Percentiles rank a stretch among this genome's conserved stretches.
Evolutionary conservation across 805 yeast genomes (phyloP).

Genomic region (Hyphopichia homilentoma): DNA sequence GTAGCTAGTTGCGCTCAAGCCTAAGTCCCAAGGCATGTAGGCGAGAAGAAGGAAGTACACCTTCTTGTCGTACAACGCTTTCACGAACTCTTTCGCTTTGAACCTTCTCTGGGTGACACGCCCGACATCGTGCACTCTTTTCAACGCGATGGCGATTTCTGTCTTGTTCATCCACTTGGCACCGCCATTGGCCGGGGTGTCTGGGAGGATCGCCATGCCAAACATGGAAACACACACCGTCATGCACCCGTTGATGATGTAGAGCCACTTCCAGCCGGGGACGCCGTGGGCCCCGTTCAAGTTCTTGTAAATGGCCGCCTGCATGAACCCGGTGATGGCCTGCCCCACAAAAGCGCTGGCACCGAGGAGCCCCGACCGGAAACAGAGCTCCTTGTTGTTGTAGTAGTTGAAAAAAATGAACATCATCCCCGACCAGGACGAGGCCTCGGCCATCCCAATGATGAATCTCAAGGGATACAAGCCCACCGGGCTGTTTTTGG

Average conservation of each 20-base stretch:
- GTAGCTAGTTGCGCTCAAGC: constrained; percentile 1
- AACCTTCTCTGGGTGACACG: constrained; percentile 1
- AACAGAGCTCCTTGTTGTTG: constrained; percentile 2
- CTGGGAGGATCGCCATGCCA: not conserved
- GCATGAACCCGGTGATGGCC: constrained; percentile 26
- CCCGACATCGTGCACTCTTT: not conserved
- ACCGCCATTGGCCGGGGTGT: constrained; percentile 1
- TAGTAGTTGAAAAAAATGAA: constrained; percentile 5
- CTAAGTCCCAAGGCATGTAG: constrained; percentile 6
- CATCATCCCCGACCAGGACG: constrained; percentile 6
- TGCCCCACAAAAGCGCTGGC: constrained; percentile 1
- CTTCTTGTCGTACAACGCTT: constrained; percentile 1
- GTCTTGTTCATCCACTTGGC: not conserved
- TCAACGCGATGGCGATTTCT: not conserved
- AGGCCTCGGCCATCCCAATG: constrained; percentile 10
- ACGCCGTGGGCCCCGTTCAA: constrained; percentile 39
- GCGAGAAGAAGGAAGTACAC: constrained; percentile 2
- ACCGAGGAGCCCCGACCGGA: constrained; percentile 1
- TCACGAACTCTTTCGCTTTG: constrained; percentile 1
- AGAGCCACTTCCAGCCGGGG: not conserved
- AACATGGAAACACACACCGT: constrained; percentile 1
- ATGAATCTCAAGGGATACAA: constrained; percentile 6
- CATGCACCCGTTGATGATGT: not conserved
- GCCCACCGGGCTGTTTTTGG: constrained; percentile 1
- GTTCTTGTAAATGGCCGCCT: constrained; percentile 42